Evolutionary conservation across 768 basidiomycete genomes (phyloP).

Genomic region (Lactarius pseudohatsudake): DNA sequence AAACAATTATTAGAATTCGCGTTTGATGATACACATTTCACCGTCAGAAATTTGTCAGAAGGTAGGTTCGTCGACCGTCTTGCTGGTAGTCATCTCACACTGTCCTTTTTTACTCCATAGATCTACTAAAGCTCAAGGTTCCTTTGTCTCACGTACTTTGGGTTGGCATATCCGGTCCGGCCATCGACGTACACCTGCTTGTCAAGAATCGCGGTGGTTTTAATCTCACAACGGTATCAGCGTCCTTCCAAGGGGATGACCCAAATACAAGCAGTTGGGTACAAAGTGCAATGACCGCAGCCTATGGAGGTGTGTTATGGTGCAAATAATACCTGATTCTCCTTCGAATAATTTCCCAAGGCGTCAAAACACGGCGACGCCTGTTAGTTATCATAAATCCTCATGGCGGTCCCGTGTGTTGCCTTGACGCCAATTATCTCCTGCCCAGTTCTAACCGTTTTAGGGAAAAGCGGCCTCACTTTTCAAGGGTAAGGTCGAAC

Average conservation of each 20-base stretch:
- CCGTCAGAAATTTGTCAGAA: conserved; percentile 31
- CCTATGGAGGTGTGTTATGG: conserved; percentile 59
- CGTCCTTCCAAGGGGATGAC: conserved; percentile 38
- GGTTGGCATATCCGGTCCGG: conserved; percentile 41
- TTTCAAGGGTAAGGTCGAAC: conserved; percentile 61
- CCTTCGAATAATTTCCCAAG: conserved; percentile 35
- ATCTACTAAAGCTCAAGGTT: conserved; percentile 32
- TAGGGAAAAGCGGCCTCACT: conserved; percentile 62
- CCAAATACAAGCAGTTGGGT: conserved; percentile 51
- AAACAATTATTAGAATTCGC: neutral
- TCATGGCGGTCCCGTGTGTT: conserved; percentile 67
- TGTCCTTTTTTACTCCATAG: neutral
- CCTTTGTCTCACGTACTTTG: conserved; percentile 56
- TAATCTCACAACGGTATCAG: conserved; percentile 45
- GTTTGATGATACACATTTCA: conserved; percentile 1
- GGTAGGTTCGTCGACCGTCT: conserved; percentile 19
- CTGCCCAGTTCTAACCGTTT: conserved; percentile 11
- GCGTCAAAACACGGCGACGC: conserved; percentile 52
- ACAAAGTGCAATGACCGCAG: conserved; percentile 49
- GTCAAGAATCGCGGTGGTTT: conserved; percentile 42
- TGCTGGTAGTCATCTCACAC: neutral
- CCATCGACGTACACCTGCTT: conserved; percentile 54
- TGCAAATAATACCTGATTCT: conserved; percentile 12
- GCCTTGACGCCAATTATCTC: neutral
- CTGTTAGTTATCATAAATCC: conserved; percentile 80